Evolutionary conservation across 1,139 yeast genomes (phyloP).

Genomic region (Candida buenavistaensis): DNA sequence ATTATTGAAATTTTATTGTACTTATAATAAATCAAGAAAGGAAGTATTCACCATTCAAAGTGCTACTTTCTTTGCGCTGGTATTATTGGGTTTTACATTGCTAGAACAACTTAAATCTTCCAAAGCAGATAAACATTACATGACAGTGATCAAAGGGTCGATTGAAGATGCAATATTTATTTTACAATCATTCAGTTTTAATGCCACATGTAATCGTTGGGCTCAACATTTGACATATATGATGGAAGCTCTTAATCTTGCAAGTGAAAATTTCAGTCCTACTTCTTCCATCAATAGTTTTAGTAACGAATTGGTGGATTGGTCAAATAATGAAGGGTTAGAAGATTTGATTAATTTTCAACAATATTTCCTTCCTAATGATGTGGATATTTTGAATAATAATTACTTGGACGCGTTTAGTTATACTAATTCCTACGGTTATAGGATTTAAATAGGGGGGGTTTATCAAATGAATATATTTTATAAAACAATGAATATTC

Average conservation of each 20-base stretch:
- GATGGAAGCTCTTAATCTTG: slow-evolving; percentile 12
- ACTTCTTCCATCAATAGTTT: slow-evolving; percentile 8
- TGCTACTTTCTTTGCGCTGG: slow-evolving; percentile 14
- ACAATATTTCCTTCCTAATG: slow-evolving; percentile 14
- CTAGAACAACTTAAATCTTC: slow-evolving; percentile 14
- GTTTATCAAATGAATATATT: too few species aligned
- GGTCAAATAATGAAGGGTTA: slow-evolving; percentile 14
- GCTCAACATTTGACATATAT: slow-evolving; percentile 13
- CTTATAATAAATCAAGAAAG: slow-evolving; percentile 10
- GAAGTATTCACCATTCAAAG: slow-evolving; percentile 16
- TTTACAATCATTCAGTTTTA: slow-evolving; percentile 12
- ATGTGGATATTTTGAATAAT: slow-evolving; percentile 14
- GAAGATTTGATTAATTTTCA: slow-evolving; percentile 16
- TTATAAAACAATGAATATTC: too few species aligned
- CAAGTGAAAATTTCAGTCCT: slow-evolving; percentile 1
- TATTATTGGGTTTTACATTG: slow-evolving; percentile 15
- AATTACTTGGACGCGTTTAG: slow-evolving; percentile 18
- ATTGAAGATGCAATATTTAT: slow-evolving; percentile 13
- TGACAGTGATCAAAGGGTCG: slow-evolving; percentile 15
- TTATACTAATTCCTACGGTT: slow-evolving; percentile 19
- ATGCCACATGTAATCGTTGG: slow-evolving; percentile 15
- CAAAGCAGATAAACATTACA: slow-evolving; percentile 15
- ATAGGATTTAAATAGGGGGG: slow-evolving; percentile 16
- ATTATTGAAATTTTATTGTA: slow-evolving; percentile 13
- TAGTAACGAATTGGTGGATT: slow-evolving; percentile 14